These are phyloP conservation scores for Geosmithia flava DNA, from an alignment of 2,329 filamentous ascomycete species.

Conservation along the genomic window DNA sequence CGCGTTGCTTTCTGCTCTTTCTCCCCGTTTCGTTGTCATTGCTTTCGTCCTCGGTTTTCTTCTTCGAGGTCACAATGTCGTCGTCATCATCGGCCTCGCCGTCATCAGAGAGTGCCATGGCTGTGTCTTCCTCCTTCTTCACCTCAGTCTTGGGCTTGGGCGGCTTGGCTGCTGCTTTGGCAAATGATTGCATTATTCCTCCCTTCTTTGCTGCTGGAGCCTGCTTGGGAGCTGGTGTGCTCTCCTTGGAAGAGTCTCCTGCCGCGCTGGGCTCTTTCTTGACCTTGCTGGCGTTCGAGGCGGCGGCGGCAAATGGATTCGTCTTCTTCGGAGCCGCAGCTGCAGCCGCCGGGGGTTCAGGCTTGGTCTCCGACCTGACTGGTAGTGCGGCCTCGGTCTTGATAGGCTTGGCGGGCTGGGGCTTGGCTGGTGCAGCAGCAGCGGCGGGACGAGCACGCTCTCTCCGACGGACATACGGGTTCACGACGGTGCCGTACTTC, in stretches of 20 bases:
- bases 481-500: slow-evolving; percentile 63
- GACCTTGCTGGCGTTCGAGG: slow-evolving; percentile 5
- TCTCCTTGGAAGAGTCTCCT: slow-evolving; percentile 4
- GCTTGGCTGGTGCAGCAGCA: slow-evolving; percentile 9
- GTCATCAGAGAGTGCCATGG: slow-evolving; percentile 23
- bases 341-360: slow-evolving; percentile 1
- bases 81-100: slow-evolving; percentile 26
- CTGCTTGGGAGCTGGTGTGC: slow-evolving; percentile 13
- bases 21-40: slow-evolving; percentile 9
- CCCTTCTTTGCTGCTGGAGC: slow-evolving; percentile 39
- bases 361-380: slow-evolving; percentile 1
- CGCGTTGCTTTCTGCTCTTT: slow-evolving; percentile 20
- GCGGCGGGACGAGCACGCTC: slow-evolving; percentile 19
- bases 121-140: slow-evolving; percentile 16
- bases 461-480: slow-evolving; percentile 49
- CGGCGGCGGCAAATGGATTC: neutral
- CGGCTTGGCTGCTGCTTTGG: slow-evolving; percentile 37
- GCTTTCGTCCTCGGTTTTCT: slow-evolving; percentile 4
- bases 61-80: slow-evolving; percentile 15
- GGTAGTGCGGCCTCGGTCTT: neutral
- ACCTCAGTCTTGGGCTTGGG: slow-evolving; percentile 34
- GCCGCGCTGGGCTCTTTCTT: slow-evolving; percentile 15
- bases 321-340: slow-evolving; percentile 1
- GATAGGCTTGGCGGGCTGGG: slow-evolving; percentile 8
- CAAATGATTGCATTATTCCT: slow-evolving; percentile 69